Evolutionary conservation across 2,329 filamentous ascomycete genomes (phyloP).

Genomic region (Clarireedia paspali): DNA sequence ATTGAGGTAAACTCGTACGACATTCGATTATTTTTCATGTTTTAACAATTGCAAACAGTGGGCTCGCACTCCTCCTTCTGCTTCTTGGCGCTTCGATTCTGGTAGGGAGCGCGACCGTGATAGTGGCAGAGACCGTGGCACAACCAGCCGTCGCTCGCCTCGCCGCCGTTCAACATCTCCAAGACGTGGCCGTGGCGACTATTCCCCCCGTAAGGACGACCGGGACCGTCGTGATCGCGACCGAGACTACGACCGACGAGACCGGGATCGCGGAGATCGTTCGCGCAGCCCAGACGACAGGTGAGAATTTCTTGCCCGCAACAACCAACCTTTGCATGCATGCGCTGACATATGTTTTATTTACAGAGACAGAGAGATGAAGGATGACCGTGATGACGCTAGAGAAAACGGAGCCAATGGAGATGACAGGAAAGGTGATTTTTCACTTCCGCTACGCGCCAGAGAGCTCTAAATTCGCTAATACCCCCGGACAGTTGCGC

Average conservation of each 20-base stretch:
- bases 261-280: conserved; percentile 50
- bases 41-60: conserved; percentile 52
- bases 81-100: conserved; percentile 96
- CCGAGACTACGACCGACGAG: conserved; percentile 65
- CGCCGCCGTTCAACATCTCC: conserved; percentile 71
- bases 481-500: conserved; percentile 35
- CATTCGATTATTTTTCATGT: not conserved
- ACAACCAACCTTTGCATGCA: not conserved
- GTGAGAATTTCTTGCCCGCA: conserved; percentile 30
- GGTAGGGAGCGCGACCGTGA: conserved; percentile 66
- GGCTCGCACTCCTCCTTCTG: conserved; percentile 95
- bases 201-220: conserved; percentile 84
- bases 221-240: conserved; percentile 74
- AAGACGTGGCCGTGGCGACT: conserved; percentile 65
- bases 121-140: conserved; percentile 15
- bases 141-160: conserved; percentile 46
- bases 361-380: conserved; percentile 37
- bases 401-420: conserved; percentile 74
- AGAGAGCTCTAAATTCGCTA: conserved; percentile 21
- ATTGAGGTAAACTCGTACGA: conserved; percentile 66
- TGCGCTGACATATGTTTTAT: not conserved
- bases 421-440: conserved; percentile 81
- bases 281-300: conserved; percentile 62
- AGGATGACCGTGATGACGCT: conserved; percentile 61
- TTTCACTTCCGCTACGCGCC: conserved; percentile 14